Evolutionary conservation across 257 asterid species (phyloP), one percentile per base, ranked within the genome.

Genomic region (Leptodermis oblonga): DNA sequence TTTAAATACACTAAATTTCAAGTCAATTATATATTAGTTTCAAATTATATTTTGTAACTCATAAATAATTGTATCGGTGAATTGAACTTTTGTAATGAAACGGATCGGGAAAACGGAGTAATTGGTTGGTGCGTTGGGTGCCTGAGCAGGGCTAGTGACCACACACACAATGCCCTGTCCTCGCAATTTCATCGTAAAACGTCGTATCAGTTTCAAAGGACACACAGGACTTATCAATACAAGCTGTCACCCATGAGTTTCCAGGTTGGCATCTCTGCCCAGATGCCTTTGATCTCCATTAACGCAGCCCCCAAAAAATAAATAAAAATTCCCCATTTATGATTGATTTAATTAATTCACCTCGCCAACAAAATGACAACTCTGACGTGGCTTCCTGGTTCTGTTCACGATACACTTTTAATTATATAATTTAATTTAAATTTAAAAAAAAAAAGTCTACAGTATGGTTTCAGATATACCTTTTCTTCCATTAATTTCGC

Each of bases 231-330:
- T 59, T 37, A 43, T 37, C 37, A 17, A 17, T 75, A 78, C 88
- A 49, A 33, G 60, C 95, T 90, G 97, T 86, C 88, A 78, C 76
- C 83, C 85, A 81, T 75, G 56, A 64, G 56, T 63, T 76, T 71
- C 82, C 95, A 87, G 96, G 81, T 68, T 91, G 96, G 89, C 90
- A 80, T 28, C 80, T 18, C 0, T 25, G 0, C 4, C 4, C 33
- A 34, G 39, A 3, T 6, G 4, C 39, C 6, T 34, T 34, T 39
- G 5, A 46, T 46, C 36, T 28, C 36, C 45, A 39, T 4, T 5
- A 39, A 39, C 11, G 45, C 45, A 39, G 1, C 45, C 45, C 45
- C 39, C 70, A 34, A 43, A 52, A 63, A 41, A 72, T 41, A 26
- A 49, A 46, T 8, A 4, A 31, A 53, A 43, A 7, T 15, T n/a